phyloP scores from a whole-genome alignment of 2,329 filamentous ascomycete genomes.

The Pyrenophora teres region DNA sequence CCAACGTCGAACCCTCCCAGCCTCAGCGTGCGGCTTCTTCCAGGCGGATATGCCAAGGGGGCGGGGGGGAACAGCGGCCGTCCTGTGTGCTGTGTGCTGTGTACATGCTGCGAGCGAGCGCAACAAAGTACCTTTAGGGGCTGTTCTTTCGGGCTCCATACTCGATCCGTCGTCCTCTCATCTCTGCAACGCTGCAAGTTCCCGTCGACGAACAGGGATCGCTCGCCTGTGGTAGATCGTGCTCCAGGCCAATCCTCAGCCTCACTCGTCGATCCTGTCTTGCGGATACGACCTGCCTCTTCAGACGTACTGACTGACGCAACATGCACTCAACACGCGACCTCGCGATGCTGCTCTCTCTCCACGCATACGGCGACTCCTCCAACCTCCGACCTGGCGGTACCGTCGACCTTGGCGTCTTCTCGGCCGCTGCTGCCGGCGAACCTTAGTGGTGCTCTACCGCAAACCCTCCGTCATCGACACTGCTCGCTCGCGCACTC shows the following conservation, averaged over 20 bases:
- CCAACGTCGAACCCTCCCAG: slow-evolving; percentile 33
- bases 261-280: slow-evolving; percentile 44
- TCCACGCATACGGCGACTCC: slow-evolving; percentile 3
- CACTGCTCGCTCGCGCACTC: background rate
- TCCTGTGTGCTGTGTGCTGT: slow-evolving; percentile 4
- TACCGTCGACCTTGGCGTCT: slow-evolving; percentile 12
- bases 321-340: slow-evolving; percentile 5
- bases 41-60: background rate
- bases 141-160: slow-evolving; percentile 33
- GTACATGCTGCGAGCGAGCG: background rate
- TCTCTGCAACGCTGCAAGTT: slow-evolving; percentile 36
- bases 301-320: slow-evolving; percentile 1
- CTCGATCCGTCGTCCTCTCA: slow-evolving; percentile 36
- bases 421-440: slow-evolving; percentile 31
- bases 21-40: slow-evolving; percentile 20
- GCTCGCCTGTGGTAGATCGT: slow-evolving; percentile 17
- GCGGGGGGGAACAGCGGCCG: background rate
- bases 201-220: slow-evolving; percentile 25
- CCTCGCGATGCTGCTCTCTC: background rate
- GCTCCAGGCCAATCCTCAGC: slow-evolving; percentile 33
- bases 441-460: slow-evolving; percentile 32
- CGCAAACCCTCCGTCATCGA: slow-evolving; percentile 15
- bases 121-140: slow-evolving; percentile 28
- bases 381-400: slow-evolving; percentile 12
- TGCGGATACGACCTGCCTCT: slow-evolving; percentile 14